These are phyloP conservation scores for Primulina tabacum DNA, from an alignment of 257 asterid genomes.

Conservation along the genomic window DNA sequence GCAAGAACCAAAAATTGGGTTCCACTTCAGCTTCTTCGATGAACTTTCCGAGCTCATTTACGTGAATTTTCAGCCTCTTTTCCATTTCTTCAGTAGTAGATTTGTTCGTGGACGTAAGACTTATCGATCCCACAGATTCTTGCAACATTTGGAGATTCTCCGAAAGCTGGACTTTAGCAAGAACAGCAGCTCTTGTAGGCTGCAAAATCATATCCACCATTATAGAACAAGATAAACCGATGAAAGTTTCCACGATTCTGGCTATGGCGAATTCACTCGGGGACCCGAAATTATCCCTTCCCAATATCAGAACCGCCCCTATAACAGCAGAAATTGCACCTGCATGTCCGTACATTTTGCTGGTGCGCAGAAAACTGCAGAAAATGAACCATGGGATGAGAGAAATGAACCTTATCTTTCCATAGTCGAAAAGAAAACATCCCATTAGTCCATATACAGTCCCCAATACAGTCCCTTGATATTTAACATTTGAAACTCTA, in stretches of 20 bases:
- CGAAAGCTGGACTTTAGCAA: conserved; percentile 59
- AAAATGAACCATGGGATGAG: conserved; percentile 87
- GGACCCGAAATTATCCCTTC: conserved; percentile 62
- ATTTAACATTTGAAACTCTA: conserved; percentile 62
- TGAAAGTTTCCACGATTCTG: conserved; percentile 73
- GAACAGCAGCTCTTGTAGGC: conserved; percentile 71
- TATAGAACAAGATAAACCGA: conserved; percentile 74
- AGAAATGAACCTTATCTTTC: conserved; percentile 55
- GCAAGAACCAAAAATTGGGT: conserved; percentile 87
- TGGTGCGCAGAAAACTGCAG: conserved; percentile 53
- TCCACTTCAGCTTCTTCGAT: conserved; percentile 75
- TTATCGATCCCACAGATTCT: conserved; percentile 36
- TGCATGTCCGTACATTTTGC: conserved; percentile 86
- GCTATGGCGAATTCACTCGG: conserved; percentile 80
- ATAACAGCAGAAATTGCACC: conserved; percentile 80
- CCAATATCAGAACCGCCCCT: conserved; percentile 70
- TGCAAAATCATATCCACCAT: conserved; percentile 68
- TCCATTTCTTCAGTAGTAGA: conserved; percentile 32
- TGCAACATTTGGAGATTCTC: conserved; percentile 35
- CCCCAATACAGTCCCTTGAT: conserved; percentile 90
- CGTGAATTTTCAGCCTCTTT: conserved; percentile 33
- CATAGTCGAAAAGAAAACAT: conserved; percentile 65
- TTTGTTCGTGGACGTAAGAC: conserved; percentile 23
- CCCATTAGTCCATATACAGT: conserved; percentile 75
- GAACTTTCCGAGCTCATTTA: conserved; percentile 49